phyloP scores from a whole-genome alignment of 192 early-diverging fungal genomes.

The Backusella morwellensis region DNA sequence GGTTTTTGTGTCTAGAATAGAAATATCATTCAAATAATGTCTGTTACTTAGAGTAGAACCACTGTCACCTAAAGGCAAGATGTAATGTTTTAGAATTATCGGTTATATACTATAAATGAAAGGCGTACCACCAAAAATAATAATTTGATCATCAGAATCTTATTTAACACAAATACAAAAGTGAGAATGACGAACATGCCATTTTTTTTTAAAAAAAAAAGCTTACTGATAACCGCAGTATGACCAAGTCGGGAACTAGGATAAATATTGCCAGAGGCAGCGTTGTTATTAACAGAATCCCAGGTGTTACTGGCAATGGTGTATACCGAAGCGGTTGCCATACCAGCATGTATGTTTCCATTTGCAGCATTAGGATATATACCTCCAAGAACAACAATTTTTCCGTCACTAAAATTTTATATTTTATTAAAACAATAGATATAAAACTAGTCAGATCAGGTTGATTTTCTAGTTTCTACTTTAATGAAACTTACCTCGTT shows the following conservation, averaged over 20 bases:
- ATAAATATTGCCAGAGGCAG: background rate
- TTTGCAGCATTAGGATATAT: no score
- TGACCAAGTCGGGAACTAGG: slow-evolving; percentile 14
- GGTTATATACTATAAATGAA: background rate
- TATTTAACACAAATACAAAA: background rate
- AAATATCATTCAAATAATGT: slow-evolving; percentile 16
- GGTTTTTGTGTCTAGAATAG: slow-evolving; percentile 28
- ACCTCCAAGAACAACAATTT: slow-evolving; percentile 33
- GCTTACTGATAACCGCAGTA: slow-evolving; percentile 30
- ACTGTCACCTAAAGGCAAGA: slow-evolving; percentile 3
- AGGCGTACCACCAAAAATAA: slow-evolving; percentile 31
- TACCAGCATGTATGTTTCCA: background rate
- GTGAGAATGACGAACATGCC: background rate
- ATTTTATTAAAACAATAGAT: background rate
- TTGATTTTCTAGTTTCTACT: background rate
- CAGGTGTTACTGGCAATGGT: background rate
- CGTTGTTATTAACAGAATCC: background rate
- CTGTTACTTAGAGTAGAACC: background rate
- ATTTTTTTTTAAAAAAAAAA: background rate
- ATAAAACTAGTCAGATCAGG: background rate
- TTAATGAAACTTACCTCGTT: slow-evolving; percentile 10
- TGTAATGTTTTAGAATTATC: background rate
- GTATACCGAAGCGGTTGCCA: slow-evolving; percentile 13
- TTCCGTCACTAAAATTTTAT: slow-evolving; percentile 19
- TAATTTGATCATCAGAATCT: slow-evolving; percentile 24